Percentiles rank a stretch among this genome's conserved stretches.
These are phyloP conservation scores for Inonotus hispidus DNA, from an alignment of 1,284 basidiomycete species.

Conservation along the genomic window DNA sequence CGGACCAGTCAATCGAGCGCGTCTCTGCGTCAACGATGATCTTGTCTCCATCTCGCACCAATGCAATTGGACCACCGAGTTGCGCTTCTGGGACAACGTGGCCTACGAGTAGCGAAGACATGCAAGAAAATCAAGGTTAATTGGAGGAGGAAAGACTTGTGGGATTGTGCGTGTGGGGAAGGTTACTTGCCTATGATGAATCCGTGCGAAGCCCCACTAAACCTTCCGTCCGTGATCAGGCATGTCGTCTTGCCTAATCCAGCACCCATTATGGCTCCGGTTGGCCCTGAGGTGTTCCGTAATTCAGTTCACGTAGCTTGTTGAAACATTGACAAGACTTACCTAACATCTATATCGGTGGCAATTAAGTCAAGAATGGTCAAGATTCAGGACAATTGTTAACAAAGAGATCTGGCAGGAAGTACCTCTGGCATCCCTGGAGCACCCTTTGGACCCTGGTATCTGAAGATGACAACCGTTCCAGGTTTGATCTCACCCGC, in stretches of 20 bases:
- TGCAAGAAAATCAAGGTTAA: background rate
- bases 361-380: background rate
- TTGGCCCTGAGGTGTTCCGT: constrained; percentile 50
- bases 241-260: constrained; percentile 89
- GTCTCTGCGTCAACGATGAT: constrained; percentile 78
- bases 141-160: background rate
- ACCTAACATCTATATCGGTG: constrained; percentile 43
- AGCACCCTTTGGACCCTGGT: constrained; percentile 94
- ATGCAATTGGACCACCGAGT: constrained; percentile 90
- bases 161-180: background rate
- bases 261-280: constrained; percentile 89
- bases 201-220: constrained; percentile 75
- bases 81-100: constrained; percentile 93
- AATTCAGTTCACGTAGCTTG: background rate
- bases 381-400: background rate
- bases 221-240: constrained; percentile 93
- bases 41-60: constrained; percentile 88
- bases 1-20: constrained; percentile 77
- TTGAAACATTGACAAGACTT: constrained; percentile 8
- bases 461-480: constrained; percentile 85
- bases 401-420: background rate
- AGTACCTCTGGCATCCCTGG: constrained; percentile 93
- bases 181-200: constrained; percentile 52
- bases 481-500: constrained; percentile 82
- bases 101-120: constrained; percentile 36